These are phyloP conservation scores for Acacia melanoxylon DNA, from an alignment of 306 rosid species.

Conservation along the genomic window DNA sequence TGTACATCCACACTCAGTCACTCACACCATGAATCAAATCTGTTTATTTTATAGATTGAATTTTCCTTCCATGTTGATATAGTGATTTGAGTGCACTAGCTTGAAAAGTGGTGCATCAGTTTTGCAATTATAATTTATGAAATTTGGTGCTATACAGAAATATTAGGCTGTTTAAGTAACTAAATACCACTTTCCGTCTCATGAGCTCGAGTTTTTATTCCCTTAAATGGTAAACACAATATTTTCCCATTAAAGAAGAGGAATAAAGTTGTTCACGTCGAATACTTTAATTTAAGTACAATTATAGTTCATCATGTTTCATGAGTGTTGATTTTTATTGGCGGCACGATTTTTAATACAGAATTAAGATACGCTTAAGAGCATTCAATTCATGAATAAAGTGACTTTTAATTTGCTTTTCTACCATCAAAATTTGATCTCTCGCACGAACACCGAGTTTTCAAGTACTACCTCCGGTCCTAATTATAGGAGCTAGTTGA, in stretches of 20 bases:
- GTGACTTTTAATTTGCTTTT: neutral
- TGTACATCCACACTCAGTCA: neutral
- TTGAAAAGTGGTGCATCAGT: neutral
- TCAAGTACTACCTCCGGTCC: too few relatives aligned
- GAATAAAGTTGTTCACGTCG: neutral
- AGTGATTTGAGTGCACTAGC: neutral
- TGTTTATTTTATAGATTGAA: neutral
- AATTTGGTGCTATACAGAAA: neutral
- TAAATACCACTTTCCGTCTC: neutral
- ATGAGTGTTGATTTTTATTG: neutral
- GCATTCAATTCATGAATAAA: neutral
- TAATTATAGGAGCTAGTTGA: too few relatives aligned
- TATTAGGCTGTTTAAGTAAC: neutral
- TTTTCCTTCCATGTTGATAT: neutral
- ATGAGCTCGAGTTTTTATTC: neutral
- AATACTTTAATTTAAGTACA: neutral
- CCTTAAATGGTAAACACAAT: neutral
- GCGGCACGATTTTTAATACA: neutral
- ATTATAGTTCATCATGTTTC: neutral
- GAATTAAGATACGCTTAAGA: neutral
- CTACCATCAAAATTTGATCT: neutral
- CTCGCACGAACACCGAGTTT: neutral
- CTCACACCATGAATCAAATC: neutral
- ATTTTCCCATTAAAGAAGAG: neutral
- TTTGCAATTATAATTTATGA: neutral